A percentile compares a stretch with the other conserved stretches of the same genome.
Evolutionary conservation across 306 rosid genomes (phyloP).

Genomic region (Vigna mungo): DNA sequence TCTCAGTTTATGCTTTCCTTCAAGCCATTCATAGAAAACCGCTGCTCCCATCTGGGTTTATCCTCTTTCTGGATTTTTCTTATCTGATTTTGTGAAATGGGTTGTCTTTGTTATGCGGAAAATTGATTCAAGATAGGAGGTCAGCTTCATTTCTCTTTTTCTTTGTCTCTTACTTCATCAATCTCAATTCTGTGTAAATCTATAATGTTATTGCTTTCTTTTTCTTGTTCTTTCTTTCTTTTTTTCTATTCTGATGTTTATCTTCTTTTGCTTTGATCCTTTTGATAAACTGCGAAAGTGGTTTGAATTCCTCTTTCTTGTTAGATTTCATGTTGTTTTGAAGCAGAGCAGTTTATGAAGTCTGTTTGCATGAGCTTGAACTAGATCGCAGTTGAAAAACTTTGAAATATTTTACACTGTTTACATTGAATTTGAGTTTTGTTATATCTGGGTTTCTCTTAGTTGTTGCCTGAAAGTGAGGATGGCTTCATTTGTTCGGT

Average conservation of each 20-base stretch:
- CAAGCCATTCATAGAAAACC: slow-evolving; percentile 34
- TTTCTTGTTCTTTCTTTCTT: not conserved
- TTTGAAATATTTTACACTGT: slow-evolving; percentile 12
- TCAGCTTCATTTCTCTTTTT: slow-evolving; percentile 49
- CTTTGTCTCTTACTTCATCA: slow-evolving; percentile 35
- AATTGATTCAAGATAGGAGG: slow-evolving; percentile 48
- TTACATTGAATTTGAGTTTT: slow-evolving; percentile 42
- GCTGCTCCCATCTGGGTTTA: slow-evolving; percentile 44
- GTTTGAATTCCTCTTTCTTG: not conserved
- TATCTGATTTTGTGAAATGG: slow-evolving; percentile 49
- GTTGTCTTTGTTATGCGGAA: slow-evolving; percentile 43
- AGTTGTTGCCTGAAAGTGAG: slow-evolving; percentile 22
- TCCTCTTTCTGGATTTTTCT: slow-evolving; percentile 38
- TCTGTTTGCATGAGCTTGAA: slow-evolving; percentile 38
- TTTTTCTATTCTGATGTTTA: slow-evolving; percentile 19
- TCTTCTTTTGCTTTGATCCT: slow-evolving; percentile 35
- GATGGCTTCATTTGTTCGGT: slow-evolving; percentile 36
- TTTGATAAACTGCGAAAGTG: slow-evolving; percentile 9
- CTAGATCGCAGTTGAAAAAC: slow-evolving; percentile 39
- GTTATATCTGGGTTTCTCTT: slow-evolving; percentile 31
- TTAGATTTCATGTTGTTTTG: slow-evolving; percentile 33
- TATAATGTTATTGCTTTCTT: slow-evolving; percentile 4
- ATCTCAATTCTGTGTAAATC: slow-evolving; percentile 10
- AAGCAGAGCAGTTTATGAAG: slow-evolving; percentile 28
- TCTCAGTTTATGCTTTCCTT: slow-evolving; percentile 45